These are phyloP conservation scores for Gossypium aridum DNA, from an alignment of 441 rosid genomes.

Conservation along the genomic window DNA sequence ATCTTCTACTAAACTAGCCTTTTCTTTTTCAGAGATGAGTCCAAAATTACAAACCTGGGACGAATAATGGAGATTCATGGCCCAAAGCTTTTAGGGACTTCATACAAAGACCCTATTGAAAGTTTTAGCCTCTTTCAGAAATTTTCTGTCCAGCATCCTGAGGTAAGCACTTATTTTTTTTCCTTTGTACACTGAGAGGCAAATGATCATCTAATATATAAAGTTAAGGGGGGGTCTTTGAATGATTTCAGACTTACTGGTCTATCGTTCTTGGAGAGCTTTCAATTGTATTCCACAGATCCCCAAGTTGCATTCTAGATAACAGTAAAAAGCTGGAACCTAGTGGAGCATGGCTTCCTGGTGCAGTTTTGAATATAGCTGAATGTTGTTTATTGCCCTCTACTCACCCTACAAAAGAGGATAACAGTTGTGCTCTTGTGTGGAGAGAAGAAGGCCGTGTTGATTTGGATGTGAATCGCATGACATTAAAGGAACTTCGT, in stretches of 20 bases:
- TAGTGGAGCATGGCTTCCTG: conserved; percentile 76
- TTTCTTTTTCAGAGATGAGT: conserved; percentile 31
- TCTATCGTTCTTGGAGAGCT: conserved; percentile 55
- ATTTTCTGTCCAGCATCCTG: conserved; percentile 61
- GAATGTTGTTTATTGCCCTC: conserved; percentile 67
- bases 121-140: conserved; percentile 56
- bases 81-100: conserved; percentile 48
- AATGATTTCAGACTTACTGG: conserved; percentile 57
- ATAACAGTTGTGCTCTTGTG: conserved; percentile 50
- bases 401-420: conserved; percentile 42
- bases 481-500: conserved; percentile 65
- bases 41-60: conserved; percentile 62
- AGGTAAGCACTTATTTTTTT: conserved; percentile 27
- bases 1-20: conserved; percentile 5
- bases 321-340: conserved; percentile 37
- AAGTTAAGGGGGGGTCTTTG: background rate
- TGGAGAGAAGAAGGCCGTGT: conserved; percentile 73
- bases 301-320: conserved; percentile 64
- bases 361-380: conserved; percentile 55
- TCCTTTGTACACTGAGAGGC: background rate
- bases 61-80: conserved; percentile 62
- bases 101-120: conserved; percentile 64
- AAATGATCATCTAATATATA: background rate
- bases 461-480: conserved; percentile 31
- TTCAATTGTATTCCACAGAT: conserved; percentile 43